These are phyloP conservation scores for Penicillium turbatum DNA, from an alignment of 495 filamentous ascomycete genomes.

Conservation along the genomic window DNA sequence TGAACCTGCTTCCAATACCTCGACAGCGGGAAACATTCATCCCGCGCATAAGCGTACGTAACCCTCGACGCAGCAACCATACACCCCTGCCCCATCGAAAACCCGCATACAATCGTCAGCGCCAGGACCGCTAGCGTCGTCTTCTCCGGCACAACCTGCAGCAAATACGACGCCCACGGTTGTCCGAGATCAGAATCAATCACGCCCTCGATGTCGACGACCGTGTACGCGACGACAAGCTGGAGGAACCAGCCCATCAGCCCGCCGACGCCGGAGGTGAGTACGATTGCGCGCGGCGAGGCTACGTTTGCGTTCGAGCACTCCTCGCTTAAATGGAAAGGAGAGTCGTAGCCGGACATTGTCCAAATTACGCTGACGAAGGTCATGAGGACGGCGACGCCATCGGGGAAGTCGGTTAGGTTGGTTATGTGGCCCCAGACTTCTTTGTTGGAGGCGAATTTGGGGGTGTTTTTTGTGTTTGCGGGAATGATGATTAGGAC, in stretches of 20 bases:
- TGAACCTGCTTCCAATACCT: slow-evolving; percentile 64
- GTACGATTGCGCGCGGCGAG: slow-evolving; percentile 70
- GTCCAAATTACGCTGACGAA: slow-evolving; percentile 66
- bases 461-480: slow-evolving; percentile 52
- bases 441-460: slow-evolving; percentile 56
- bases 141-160: slow-evolving; percentile 64
- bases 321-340: slow-evolving; percentile 74
- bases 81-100: slow-evolving; percentile 78
- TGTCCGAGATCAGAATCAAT: slow-evolving; percentile 64
- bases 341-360: slow-evolving; percentile 67
- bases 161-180: slow-evolving; percentile 71
- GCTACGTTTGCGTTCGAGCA: slow-evolving; percentile 74
- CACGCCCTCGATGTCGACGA: slow-evolving; percentile 59
- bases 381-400: slow-evolving; percentile 70
- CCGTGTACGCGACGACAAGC: slow-evolving; percentile 76
- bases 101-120: slow-evolving; percentile 71
- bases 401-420: slow-evolving; percentile 66
- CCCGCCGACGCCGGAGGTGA: slow-evolving; percentile 65
- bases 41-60: slow-evolving; percentile 75
- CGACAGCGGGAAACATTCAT: slow-evolving; percentile 70
- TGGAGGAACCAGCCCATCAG: slow-evolving; percentile 72
- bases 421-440: slow-evolving; percentile 72
- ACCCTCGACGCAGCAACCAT: slow-evolving; percentile 78
- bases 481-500: slow-evolving; percentile 70
- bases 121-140: slow-evolving; percentile 62